A percentile compares a stretch with the other conserved stretches of the same genome.
Evolutionary conservation across 2,329 filamentous ascomycete species (phyloP).

Genomic region (Madurella mycetomatis): DNA sequence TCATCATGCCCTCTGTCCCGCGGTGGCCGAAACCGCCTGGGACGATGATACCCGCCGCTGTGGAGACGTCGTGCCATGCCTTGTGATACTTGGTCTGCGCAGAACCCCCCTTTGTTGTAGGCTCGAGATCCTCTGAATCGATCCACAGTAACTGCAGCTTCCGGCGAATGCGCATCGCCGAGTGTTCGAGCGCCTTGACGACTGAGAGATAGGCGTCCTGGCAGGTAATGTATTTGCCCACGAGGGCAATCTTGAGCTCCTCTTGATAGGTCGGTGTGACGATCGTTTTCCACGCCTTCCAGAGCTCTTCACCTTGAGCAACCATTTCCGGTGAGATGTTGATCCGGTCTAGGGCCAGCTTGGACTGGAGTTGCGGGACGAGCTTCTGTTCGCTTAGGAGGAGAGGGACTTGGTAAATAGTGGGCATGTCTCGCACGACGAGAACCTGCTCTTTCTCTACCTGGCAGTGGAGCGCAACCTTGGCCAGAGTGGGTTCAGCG

Average conservation of each 20-base stretch:
- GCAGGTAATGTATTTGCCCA: constrained; percentile 85
- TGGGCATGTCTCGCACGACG: constrained; percentile 82
- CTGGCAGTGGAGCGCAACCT: constrained; percentile 87
- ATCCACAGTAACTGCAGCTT: constrained; percentile 81
- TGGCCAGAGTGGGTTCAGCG: constrained; percentile 68
- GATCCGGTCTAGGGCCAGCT: constrained; percentile 60
- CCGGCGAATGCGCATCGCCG: constrained; percentile 77
- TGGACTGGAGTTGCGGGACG: constrained; percentile 58
- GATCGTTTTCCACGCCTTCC: constrained; percentile 73
- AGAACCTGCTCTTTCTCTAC: constrained; percentile 81
- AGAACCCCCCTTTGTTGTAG: constrained; percentile 47
- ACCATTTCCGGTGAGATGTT: constrained; percentile 49
- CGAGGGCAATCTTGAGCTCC: constrained; percentile 74
- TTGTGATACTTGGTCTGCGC: constrained; percentile 75
- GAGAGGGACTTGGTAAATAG: constrained; percentile 93
- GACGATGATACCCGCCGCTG: constrained; percentile 61
- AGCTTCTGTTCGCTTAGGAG: constrained; percentile 80
- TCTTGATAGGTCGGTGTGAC: constrained; percentile 63
- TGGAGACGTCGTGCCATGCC: constrained; percentile 77
- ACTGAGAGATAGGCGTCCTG: constrained; percentile 77
- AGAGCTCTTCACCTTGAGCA: constrained; percentile 63
- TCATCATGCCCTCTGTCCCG: constrained; percentile 87
- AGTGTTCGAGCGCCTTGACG: constrained; percentile 83
- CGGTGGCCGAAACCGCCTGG: constrained; percentile 77
- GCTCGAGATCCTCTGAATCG: constrained; percentile 79